These are phyloP conservation scores for Gymnopilus dilepis DNA, from an alignment of 768 basidiomycete genomes.

Conservation along the genomic window DNA sequence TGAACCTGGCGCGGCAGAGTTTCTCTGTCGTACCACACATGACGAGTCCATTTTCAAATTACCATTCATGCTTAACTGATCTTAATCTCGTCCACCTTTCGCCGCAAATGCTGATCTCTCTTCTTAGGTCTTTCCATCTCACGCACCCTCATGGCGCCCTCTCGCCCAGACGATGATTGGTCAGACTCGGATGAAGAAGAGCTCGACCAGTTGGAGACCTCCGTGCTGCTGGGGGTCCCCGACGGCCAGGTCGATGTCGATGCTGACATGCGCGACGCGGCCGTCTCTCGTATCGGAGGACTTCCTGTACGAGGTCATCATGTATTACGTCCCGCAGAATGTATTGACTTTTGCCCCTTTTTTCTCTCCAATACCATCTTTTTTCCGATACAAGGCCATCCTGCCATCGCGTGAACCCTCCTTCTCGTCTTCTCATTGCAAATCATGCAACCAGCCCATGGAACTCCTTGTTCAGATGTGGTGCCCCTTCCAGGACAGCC, in stretches of 20 bases:
- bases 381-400: constrained; percentile 61
- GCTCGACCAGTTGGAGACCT: constrained; percentile 57
- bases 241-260: constrained; percentile 69
- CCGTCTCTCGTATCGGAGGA: constrained; percentile 90
- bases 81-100: constrained; percentile 27
- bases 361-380: constrained; percentile 21
- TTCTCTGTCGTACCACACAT: constrained; percentile 58
- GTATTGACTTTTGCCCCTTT: constrained; percentile 45
- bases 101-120: constrained; percentile 21
- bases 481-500: constrained; percentile 88
- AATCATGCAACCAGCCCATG: constrained; percentile 73
- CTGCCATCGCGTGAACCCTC: constrained; percentile 67
- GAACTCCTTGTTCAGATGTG: constrained; percentile 86
- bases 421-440: constrained; percentile 70
- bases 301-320: constrained; percentile 78
- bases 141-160: constrained; percentile 43
- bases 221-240: constrained; percentile 80
- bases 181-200: constrained; percentile 82
- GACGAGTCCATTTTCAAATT: constrained; percentile 65
- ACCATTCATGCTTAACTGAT: constrained; percentile 98
- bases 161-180: constrained; percentile 62
- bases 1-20: constrained; percentile 62
- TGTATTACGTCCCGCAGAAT: constrained; percentile 53
- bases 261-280: constrained; percentile 71
- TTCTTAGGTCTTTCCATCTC: constrained; percentile 22